Evolutionary conservation across 176 grass and related monocot genomes (phyloP), one percentile per base, ranked within the genome.

Genomic region (Bothriochloa decipiens): DNA sequence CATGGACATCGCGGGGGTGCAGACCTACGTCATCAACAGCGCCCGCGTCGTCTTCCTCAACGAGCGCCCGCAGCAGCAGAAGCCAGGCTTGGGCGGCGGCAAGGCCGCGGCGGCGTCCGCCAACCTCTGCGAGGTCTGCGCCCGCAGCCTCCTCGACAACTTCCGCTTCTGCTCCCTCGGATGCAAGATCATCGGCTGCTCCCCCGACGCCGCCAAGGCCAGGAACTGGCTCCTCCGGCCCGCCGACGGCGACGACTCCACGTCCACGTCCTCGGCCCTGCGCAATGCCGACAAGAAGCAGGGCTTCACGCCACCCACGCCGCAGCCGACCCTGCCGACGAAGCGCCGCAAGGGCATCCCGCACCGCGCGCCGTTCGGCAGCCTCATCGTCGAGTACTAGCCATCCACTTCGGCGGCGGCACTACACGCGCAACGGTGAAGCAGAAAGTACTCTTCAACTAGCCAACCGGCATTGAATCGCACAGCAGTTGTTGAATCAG

Each of bases 131-230:
- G 93, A 99, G 78, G 97, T 96, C 75, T 99, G 97, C 88, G 87
- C 77, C 22, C 89, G 97, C 70, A 99, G 87, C 90, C 93, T 99
- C 71, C 96, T 96, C 78, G 96, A 99, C 87, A 92, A 92, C 86
- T 99, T 96, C 77, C 93, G 93, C 77, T 99, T 96, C 91, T 99
- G 96, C 87, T 99, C 96, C 14, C 96, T 99, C 37, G 93, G 96
- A 4, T 99, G 96, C 91, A 99, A 99, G 91, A 22, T 85, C 39
- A 45, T 70, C 47, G 86, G 89, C 52, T 88, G 80, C 79, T 87
- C 89, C n/a, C 81, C 89, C 14, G 81, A 80, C 76, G 67, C 80
- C 9, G 50, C 68, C 67, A 82, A 72, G 80, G 50, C 80, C n/a
- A 82, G 64, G 69, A 92, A 72, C 74, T 89, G 85, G 62, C 52